Base-by-base conservation (phyloP, 441 rosid genomes). In the Rhodomyrtus psidioides region DNA sequence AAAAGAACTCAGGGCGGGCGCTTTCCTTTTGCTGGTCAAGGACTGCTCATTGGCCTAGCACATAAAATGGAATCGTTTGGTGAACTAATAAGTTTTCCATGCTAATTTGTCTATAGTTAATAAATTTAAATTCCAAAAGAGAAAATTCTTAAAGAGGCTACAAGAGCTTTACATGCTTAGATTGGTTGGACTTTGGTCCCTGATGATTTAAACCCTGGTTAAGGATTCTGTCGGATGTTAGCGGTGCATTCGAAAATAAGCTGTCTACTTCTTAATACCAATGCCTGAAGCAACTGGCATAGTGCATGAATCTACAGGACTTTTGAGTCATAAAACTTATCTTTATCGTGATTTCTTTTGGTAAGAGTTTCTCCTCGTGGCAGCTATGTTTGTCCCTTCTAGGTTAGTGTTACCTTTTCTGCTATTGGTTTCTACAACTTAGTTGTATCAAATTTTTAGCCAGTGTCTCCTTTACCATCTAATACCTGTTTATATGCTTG, bases 401-500 rank as follows among this genome's bases (percentile, higher is more conserved):
- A 70, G 49, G 21, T 10, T 21, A 39, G 79, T 70, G 79, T 34
- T 70, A 10, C 79, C 14, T 70, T 70, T 39, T 39, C 49, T 21
- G 34, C 8, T 34, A 10, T 39, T 39, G 79, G 49, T 70, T 70
- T 34, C 79, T 39, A 70, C n/a, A 21, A 70, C 49, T 44, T 87
- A 34, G 21, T 59, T 9, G 6, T 24, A 54, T 83, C 3, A 27
- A 70, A 82, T 26, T 42, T 62, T 44, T 82, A 54, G 59, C 27
- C 75, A 49, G 17, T 8, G 34, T 30, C 58, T 85, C 46, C 62
- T 44, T 13, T 56, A 34, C 34, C 65, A 74, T 89, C 91, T 93
- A 87, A 94, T 82, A 55, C 84, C 46, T 85, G 57, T 84, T 87
- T 83, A 56, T 83, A 56, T 75, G 49, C 88, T 57, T 91, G 54